Evolutionary conservation across 176 grass and related monocot genomes (phyloP).

Genomic region (Oryza brachyantha): DNA sequence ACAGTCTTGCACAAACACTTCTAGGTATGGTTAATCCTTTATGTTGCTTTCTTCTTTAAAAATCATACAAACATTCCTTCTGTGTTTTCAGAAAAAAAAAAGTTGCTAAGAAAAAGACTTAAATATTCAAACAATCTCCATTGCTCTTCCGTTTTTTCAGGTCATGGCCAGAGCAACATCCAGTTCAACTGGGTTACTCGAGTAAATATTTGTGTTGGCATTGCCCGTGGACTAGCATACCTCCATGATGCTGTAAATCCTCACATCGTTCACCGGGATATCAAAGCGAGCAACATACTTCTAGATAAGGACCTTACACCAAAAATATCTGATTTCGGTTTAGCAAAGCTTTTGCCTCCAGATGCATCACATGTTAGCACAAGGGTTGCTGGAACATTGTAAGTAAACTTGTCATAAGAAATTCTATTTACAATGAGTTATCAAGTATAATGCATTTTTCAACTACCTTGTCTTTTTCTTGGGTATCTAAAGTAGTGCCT

Average conservation of each 20-base stretch:
- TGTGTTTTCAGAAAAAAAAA: too few species aligned
- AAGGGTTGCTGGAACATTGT: conserved; percentile 82
- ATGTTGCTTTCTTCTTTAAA: neutral
- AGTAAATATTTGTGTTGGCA: conserved; percentile 71
- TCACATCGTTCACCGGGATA: conserved; percentile 72
- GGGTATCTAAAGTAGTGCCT: neutral
- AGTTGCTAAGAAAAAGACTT: neutral
- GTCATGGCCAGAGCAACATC: conserved; percentile 56
- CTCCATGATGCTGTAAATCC: conserved; percentile 64
- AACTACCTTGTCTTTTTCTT: neutral
- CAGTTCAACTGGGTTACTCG: conserved; percentile 66
- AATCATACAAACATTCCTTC: neutral
- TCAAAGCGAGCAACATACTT: conserved; percentile 93
- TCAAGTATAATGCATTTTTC: neutral
- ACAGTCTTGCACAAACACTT: conserved; percentile 75
- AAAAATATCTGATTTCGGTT: conserved; percentile 80
- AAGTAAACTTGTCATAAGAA: conserved; percentile 36
- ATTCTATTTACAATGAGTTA: neutral
- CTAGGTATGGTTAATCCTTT: conserved; percentile 47
- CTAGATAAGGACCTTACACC: conserved; percentile 65
- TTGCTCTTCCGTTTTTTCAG: conserved; percentile 30
- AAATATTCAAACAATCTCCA: conserved; percentile 5
- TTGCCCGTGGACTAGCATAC: conserved; percentile 57
- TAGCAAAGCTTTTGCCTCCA: conserved; percentile 76
- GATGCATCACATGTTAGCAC: conserved; percentile 73